Conservation (phyloP, 2,329 filamentous ascomycete species). For the Aureobasidium uvarum region DNA sequence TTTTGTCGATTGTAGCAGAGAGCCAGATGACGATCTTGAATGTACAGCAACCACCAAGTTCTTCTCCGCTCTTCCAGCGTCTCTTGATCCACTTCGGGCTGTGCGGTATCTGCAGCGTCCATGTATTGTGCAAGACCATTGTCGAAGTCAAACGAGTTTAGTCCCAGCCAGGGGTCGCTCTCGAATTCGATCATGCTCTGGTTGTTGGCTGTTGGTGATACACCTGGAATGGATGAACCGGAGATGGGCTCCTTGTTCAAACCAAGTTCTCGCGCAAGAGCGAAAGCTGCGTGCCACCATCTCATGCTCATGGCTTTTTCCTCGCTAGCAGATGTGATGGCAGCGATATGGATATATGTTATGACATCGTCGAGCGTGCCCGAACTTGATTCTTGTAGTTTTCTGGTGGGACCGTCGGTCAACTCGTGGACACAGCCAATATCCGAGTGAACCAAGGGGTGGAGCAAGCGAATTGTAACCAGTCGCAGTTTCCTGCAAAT, state of each 20-base stretch:
- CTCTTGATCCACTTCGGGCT: slow-evolving; percentile 21
- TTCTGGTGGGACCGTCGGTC: slow-evolving; percentile 16
- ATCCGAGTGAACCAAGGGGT: slow-evolving; percentile 21
- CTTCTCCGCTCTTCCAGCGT: slow-evolving; percentile 20
- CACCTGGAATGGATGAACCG: slow-evolving; percentile 19
- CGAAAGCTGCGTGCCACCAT: slow-evolving; percentile 27
- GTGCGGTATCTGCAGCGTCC: slow-evolving; percentile 18
- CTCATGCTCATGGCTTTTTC: slow-evolving; percentile 27
- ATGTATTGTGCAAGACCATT: slow-evolving; percentile 25
- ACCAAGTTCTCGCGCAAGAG: slow-evolving; percentile 22
- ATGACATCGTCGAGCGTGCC: slow-evolving; percentile 25
- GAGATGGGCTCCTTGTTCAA: slow-evolving; percentile 26
- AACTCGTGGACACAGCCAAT: slow-evolving; percentile 24
- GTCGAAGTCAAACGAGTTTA: slow-evolving; percentile 25
- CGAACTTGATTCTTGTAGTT: slow-evolving; percentile 18
- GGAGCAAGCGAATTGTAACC: slow-evolving; percentile 20
- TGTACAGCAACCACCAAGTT: slow-evolving; percentile 27
- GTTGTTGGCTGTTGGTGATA: slow-evolving; percentile 26
- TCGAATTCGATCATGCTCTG: slow-evolving; percentile 26
- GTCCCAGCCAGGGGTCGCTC: slow-evolving; percentile 24
- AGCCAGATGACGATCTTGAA: slow-evolving; percentile 25
- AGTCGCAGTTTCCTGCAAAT: slow-evolving; percentile 23
- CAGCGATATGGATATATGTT: slow-evolving; percentile 26
- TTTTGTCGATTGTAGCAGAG: slow-evolving; percentile 26
- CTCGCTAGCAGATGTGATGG: slow-evolving; percentile 26